Conservation (phyloP, 2,329 filamentous ascomycete species). For the Pseudogymnoascus sp. region DNA sequence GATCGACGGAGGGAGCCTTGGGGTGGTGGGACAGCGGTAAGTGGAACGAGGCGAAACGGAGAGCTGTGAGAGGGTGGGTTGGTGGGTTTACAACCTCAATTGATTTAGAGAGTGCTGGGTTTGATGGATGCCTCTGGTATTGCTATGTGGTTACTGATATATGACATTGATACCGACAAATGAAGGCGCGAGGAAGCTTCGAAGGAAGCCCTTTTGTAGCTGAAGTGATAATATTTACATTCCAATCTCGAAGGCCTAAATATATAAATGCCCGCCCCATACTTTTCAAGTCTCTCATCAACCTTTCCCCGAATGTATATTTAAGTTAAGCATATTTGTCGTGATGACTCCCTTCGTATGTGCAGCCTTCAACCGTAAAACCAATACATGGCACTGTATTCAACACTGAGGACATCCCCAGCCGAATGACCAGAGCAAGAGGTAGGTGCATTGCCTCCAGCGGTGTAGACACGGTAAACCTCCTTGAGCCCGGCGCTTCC, state of each 20-base stretch:
- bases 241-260: neutral
- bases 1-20: neutral
- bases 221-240: conserved; percentile 3
- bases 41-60: neutral
- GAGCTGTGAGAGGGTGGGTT: neutral
- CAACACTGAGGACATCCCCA: conserved; percentile 16
- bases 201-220: neutral
- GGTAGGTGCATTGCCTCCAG: conserved; percentile 20
- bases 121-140: neutral
- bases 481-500: conserved; percentile 17
- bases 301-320: neutral
- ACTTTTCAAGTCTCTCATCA: neutral
- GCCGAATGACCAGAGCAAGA: conserved; percentile 15
- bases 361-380: conserved; percentile 17
- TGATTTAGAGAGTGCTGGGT: neutral
- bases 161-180: neutral
- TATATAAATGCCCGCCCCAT: neutral
- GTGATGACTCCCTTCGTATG: neutral
- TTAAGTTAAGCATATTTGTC: neutral
- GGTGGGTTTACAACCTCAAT: neutral
- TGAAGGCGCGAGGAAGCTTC: neutral
- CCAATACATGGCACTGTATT: conserved; percentile 27
- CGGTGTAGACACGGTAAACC: conserved; percentile 27
- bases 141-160: conserved; percentile 2
- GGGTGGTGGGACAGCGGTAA: neutral